phyloP scores from a whole-genome alignment of 2,329 filamentous ascomycete species.

The Lachnellula occidentalis region DNA sequence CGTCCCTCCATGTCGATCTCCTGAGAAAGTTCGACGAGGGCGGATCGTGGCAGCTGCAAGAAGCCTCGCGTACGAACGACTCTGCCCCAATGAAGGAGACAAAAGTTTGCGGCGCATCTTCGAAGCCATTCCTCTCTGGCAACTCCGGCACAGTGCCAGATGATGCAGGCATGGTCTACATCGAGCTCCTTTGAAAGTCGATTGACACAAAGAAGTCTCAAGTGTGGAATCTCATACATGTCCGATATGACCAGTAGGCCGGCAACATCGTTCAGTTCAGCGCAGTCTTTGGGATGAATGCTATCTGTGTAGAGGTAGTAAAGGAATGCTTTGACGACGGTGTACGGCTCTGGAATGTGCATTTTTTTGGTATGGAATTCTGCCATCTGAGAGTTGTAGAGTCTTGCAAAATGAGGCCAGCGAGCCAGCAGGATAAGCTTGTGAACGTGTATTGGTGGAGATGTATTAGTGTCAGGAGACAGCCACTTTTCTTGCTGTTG shows the following conservation, averaged over 20 bases:
- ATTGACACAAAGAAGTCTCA: constrained; percentile 86
- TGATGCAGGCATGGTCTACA: constrained; percentile 88
- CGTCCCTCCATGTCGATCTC: constrained; percentile 92
- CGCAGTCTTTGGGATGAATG: constrained; percentile 57
- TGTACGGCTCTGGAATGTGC: constrained; percentile 96
- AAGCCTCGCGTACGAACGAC: constrained; percentile 88
- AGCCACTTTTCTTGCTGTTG: constrained; percentile 45
- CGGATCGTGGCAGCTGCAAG: constrained; percentile 68
- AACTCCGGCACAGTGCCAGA: constrained; percentile 89
- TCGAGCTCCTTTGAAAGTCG: constrained; percentile 86
- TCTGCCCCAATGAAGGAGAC: constrained; percentile 89
- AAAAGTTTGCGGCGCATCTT: constrained; percentile 80
- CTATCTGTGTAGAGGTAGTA: constrained; percentile 97
- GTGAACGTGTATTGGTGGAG: constrained; percentile 86
- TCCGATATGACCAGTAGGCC: constrained; percentile 96
- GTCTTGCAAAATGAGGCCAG: constrained; percentile 91
- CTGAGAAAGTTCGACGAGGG: constrained; percentile 85
- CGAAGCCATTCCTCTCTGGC: constrained; percentile 93
- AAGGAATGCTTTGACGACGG: constrained; percentile 87
- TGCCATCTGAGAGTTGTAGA: constrained; percentile 92
- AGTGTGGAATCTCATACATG: constrained; percentile 92
- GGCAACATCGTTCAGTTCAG: constrained; percentile 77
- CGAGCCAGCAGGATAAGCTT: constrained; percentile 89
- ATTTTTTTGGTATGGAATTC: constrained; percentile 97
- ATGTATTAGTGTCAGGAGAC: constrained; percentile 58